A percentile compares a stretch with the other conserved stretches of the same genome.
phyloP scores from a whole-genome alignment of 2,329 filamentous ascomycete genomes.

The Pyricularia pennisetigena region DNA sequence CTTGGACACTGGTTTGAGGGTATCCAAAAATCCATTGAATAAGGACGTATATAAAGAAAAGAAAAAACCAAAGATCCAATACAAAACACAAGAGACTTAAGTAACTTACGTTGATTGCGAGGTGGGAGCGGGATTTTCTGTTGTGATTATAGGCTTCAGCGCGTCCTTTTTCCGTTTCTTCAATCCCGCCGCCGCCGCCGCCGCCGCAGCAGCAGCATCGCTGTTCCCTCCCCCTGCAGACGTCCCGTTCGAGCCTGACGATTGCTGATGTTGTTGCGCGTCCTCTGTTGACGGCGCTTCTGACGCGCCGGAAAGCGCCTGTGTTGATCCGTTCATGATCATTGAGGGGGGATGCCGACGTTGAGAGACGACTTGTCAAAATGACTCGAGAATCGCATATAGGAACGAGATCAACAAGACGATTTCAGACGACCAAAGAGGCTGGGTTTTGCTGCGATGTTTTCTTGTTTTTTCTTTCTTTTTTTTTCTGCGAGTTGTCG shows the following conservation, averaged over 20 bases:
- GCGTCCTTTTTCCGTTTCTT: slow-evolving; percentile 71
- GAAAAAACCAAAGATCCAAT: too few species aligned
- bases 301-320: neutral
- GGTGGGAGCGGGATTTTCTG: slow-evolving; percentile 30
- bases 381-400: neutral
- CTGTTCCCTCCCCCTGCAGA: neutral
- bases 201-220: slow-evolving; percentile 7
- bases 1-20: neutral
- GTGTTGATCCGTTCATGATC: neutral
- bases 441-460: neutral
- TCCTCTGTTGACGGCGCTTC: neutral
- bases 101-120: neutral
- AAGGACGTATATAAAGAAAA: neutral
- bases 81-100: slow-evolving; percentile 6
- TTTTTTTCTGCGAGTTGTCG: neutral
- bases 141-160: slow-evolving; percentile 68
- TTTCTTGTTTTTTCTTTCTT: neutral
- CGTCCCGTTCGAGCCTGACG: neutral
- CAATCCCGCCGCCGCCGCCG: slow-evolving; percentile 17
- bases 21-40: neutral
- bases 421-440: neutral
- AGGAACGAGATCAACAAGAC: neutral
- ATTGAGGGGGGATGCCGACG: neutral
- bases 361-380: neutral
- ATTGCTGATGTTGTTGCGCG: neutral